Percentiles rank a stretch among this genome's conserved stretches.
These are phyloP conservation scores for Sphaerosporella brunnea DNA, from an alignment of 495 filamentous ascomycete genomes.

Conservation along the genomic window DNA sequence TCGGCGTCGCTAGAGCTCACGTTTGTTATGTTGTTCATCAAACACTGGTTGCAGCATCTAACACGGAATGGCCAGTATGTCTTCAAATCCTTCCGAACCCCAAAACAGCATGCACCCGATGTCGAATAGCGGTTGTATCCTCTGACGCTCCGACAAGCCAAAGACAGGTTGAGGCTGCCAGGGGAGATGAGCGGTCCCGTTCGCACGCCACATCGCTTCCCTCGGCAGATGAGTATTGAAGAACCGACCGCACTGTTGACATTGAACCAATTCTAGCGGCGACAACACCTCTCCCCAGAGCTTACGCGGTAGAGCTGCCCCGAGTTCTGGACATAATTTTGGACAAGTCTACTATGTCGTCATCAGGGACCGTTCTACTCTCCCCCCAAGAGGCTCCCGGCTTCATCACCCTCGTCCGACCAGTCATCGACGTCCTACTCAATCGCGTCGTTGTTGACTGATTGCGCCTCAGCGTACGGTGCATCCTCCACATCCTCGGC, in stretches of 20 bases:
- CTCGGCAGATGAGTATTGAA: slow-evolving; percentile 27
- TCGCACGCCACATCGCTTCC: slow-evolving; percentile 32
- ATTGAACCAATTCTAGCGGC: slow-evolving; percentile 13
- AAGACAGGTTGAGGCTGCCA: slow-evolving; percentile 33
- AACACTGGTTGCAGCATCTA: slow-evolving; percentile 43
- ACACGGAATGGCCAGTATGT: slow-evolving; percentile 44
- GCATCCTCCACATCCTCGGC: not conserved
- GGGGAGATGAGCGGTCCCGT: slow-evolving; percentile 28
- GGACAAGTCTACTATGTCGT: not conserved
- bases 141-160: slow-evolving; percentile 30
- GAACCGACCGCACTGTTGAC: slow-evolving; percentile 6
- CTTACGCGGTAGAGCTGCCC: slow-evolving; percentile 9
- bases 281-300: slow-evolving; percentile 14
- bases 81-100: slow-evolving; percentile 11
- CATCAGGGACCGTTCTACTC: not conserved
- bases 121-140: slow-evolving; percentile 32
- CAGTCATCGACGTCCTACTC: not conserved
- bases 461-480: not conserved
- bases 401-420: not conserved
- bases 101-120: slow-evolving; percentile 33
- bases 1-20: slow-evolving; percentile 5
- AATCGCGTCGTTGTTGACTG: not conserved
- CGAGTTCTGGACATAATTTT: not conserved
- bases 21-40: slow-evolving; percentile 31
- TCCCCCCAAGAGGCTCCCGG: slow-evolving; percentile 2